phyloP scores from a whole-genome alignment of 1,139 yeast species.

The Debaryomyces psychrophilus region DNA sequence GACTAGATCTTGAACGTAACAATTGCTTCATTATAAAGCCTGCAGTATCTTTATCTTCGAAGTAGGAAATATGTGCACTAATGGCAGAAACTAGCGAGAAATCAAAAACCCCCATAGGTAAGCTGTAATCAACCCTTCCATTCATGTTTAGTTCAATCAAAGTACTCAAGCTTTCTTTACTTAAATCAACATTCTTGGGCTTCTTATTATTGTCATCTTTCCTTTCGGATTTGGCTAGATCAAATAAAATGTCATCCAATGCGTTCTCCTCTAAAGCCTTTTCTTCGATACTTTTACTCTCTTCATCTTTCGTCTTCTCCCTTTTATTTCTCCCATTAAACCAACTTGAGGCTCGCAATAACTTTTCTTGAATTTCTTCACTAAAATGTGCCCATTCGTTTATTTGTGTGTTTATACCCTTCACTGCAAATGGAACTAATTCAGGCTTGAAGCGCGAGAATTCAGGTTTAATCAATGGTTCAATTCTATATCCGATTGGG shows the following conservation, averaged over 20 bases:
- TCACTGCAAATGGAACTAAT: constrained; percentile 57
- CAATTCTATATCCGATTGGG: constrained; percentile 84
- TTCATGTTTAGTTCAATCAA: constrained; percentile 57
- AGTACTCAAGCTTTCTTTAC: constrained; percentile 32
- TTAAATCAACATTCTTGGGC: constrained; percentile 25
- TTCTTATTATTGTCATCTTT: constrained; percentile 21
- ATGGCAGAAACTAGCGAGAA: constrained; percentile 77
- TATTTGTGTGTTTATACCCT: constrained; percentile 50
- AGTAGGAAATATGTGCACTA: constrained; percentile 85
- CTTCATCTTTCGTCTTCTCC: constrained; percentile 15
- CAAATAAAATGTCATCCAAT: constrained; percentile 46
- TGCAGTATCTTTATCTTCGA: constrained; percentile 85
- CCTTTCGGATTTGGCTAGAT: constrained; percentile 30
- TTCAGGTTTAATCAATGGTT: constrained; percentile 67
- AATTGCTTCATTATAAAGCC: constrained; percentile 70
- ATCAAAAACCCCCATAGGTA: constrained; percentile 82
- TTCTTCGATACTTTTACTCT: constrained; percentile 23
- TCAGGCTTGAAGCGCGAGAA: constrained; percentile 64
- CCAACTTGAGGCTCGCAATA: constrained; percentile 51
- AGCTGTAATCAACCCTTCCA: constrained; percentile 80
- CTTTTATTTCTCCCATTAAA: constrained; percentile 27
- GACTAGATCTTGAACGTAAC: constrained; percentile 24
- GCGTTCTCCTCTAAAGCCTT: constrained; percentile 41
- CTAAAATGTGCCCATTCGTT: constrained; percentile 43
- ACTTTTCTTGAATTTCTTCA: constrained; percentile 48